Evolutionary conservation across 2,329 filamentous ascomycete species (phyloP).

Genomic region (Xylaria sp.): DNA sequence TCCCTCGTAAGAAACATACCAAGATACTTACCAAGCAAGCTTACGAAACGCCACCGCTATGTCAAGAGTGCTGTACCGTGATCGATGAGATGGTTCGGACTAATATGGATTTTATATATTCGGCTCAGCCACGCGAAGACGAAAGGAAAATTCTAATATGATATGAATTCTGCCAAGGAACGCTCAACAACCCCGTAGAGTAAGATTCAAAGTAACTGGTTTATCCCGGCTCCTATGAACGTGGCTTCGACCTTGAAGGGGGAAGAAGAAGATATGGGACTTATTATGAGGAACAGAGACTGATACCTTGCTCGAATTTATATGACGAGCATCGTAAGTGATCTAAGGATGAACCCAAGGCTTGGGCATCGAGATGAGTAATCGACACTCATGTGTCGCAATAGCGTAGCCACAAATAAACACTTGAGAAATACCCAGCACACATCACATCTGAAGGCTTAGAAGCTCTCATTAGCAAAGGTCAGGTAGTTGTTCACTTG

Average conservation of each 20-base stretch:
- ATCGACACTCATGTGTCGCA: neutral
- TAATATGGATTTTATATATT: neutral
- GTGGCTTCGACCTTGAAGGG: too few relatives aligned
- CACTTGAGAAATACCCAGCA: neutral
- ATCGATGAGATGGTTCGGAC: neutral
- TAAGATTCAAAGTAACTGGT: neutral
- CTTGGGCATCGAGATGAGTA: neutral
- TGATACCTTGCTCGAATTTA: too few relatives aligned
- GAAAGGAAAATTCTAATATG: neutral
- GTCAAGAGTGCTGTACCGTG: neutral
- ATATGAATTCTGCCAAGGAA: neutral
- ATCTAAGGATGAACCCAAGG: neutral
- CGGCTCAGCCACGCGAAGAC: too few relatives aligned
- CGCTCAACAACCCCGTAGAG: neutral
- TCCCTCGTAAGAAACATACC: constrained; percentile 13
- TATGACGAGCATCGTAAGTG: neutral
- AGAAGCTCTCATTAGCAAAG: neutral
- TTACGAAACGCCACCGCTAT: neutral
- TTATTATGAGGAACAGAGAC: too few relatives aligned
- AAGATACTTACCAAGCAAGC: neutral
- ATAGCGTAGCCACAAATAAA: neutral
- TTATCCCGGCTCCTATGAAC: too few relatives aligned
- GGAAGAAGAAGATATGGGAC: too few relatives aligned
- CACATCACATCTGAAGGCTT: neutral
- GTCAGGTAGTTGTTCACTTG: neutral